Base-by-base conservation (phyloP, 768 basidiomycete species). In the Macrolepiota dolichaula region DNA sequence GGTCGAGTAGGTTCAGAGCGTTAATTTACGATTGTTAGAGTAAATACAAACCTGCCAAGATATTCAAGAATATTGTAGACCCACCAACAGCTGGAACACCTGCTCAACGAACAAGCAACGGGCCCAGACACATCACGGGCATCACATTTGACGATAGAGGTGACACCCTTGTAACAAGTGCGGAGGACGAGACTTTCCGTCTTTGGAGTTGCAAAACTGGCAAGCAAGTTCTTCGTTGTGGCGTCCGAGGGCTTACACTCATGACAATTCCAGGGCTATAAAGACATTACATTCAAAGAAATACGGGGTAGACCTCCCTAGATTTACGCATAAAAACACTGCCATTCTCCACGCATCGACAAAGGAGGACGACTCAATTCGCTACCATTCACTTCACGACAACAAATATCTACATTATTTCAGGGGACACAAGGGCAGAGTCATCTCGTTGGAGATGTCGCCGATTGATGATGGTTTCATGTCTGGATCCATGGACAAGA, bases 401-500 rank as follows among this genome's bases (percentile, higher is more conserved):
- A 98, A 97, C 81, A 94, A 91, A 71, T 99, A 95, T 72, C 76
- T 98, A 35, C 86, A 90, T 65, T 99, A 99, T 76, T 98, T 97
- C 80, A 89, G 86, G 68, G 97, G 97, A 0, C 97, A 99, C 77
- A 94, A 87, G 65, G 90, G 82, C 37, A 83, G 88, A 60, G 97
- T 99, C 2, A 82, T 91, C 36, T 96, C 96, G 0, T 77, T 99
- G 11, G 91, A 96, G 70, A 86, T 98, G 59, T 94, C 92, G 0
- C 97, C 97, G 0, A 81, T 90, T 1, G 92, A 98, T 69, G 96
- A 98, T 68, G 91, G 91, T 0, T 98, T 99, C 78, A 89, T 99
- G 82, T 97, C 96, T 11, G 92, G 88, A 1, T 92, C 96, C 0
- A 78, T 92, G 71, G 97, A 99, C 78, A 92, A 89, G 68, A 98